A percentile compares a stretch with the other conserved stretches of the same genome.
phyloP scores from a whole-genome alignment of 2,329 filamentous ascomycete species.

The Byssochlamys sp. region DNA sequence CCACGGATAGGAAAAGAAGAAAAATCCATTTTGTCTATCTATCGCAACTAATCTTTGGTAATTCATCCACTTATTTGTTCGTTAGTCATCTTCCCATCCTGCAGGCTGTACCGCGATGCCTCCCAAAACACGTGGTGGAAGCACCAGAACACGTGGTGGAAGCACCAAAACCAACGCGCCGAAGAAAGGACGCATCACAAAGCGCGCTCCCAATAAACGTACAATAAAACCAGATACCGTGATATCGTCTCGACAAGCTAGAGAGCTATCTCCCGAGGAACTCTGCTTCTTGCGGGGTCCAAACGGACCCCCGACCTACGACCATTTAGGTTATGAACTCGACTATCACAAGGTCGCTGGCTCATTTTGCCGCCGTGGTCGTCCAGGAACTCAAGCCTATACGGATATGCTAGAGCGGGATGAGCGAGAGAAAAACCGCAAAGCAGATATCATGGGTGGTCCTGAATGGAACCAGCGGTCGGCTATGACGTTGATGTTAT shows the following conservation, averaged over 20 bases:
- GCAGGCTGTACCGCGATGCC: no score
- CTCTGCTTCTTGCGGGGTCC: constrained; percentile 1
- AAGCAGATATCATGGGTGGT: not conserved
- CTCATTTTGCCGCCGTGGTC: not conserved
- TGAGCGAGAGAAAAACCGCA: not conserved
- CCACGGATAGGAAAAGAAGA: no score
- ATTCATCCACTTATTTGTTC: no score
- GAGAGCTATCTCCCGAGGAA: not conserved
- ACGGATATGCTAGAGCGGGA: not conserved
- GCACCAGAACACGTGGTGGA: no score
- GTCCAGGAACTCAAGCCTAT: not conserved
- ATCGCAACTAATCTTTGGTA: no score
- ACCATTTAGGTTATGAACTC: constrained; percentile 6
- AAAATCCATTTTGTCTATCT: no score
- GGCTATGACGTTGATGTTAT: not conserved
- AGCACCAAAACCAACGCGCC: no score
- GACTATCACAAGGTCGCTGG: constrained; percentile 7
- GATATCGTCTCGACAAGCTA: not conserved
- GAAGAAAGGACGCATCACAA: no score
- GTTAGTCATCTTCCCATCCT: no score
- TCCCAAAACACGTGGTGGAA: no score
- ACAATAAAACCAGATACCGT: no score
- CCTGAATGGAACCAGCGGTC: not conserved
- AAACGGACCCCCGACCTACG: constrained; percentile 6
- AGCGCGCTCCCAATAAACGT: no score